Conservation (phyloP, 257 asterid genomes). For the Ilex aquifolium region DNA sequence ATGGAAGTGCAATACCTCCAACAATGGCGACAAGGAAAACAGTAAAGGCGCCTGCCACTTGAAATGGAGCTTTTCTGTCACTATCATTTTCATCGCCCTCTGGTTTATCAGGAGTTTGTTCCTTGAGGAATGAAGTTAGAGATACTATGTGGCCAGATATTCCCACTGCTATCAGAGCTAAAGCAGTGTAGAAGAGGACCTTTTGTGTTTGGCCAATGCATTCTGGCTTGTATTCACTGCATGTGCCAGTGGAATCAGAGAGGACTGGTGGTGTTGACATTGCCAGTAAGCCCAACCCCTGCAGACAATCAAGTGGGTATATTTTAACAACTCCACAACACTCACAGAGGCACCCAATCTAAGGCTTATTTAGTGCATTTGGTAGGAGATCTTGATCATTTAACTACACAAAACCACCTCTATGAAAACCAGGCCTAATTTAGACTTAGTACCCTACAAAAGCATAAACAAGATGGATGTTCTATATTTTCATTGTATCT, state of each 20-base stretch:
- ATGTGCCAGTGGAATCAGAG: constrained; percentile 27
- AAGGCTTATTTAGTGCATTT: no score
- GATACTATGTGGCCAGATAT: constrained; percentile 32
- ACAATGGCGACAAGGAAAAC: constrained; percentile 15
- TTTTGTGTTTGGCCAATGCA: constrained; percentile 46
- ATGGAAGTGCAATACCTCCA: constrained; percentile 45
- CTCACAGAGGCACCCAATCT: not conserved
- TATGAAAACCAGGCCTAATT: no score
- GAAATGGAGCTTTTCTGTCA: no score
- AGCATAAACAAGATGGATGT: no score
- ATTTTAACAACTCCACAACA: constrained; percentile 7
- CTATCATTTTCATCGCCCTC: no score
- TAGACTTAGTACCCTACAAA: no score
- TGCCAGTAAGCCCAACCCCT: constrained; percentile 47
- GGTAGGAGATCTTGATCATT: no score
- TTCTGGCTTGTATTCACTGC: constrained; percentile 31
- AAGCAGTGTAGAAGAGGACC: constrained; percentile 36
- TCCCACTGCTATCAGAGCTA: constrained; percentile 41
- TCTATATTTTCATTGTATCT: no score
- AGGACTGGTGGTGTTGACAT: constrained; percentile 55
- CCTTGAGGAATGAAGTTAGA: constrained; percentile 8
- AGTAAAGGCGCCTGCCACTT: not conserved
- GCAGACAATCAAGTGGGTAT: not conserved
- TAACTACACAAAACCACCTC: no score
- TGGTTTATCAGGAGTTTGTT: constrained; percentile 12